Evolutionary conservation across 305 asterid genomes (phyloP), one percentile per base, ranked within the genome.

Genomic region (Solanum hybrid): DNA sequence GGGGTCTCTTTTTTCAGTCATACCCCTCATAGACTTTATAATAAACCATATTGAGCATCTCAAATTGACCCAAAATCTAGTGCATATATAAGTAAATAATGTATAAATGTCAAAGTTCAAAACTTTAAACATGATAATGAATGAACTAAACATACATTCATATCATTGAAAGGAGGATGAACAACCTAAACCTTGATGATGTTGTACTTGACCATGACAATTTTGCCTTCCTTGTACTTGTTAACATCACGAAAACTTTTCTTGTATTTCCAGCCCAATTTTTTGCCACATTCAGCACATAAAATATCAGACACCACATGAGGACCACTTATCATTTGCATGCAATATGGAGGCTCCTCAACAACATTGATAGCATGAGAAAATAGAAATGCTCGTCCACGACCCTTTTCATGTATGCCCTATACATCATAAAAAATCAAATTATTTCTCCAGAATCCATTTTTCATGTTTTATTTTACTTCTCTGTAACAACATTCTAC

Each of bases 221-320:
- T 61, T 89, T 89, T 90, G 7, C 89, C 91, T 29, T 75, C 83
- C 39, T 89, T 90, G 78, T 20, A 89, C 88, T n/a, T n/a, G 15
- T 88, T 68, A 4, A 1, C 17, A 0, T 57, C 39, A 31, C 31
- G 12, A 20, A 75, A 76, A 4, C 27, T 36, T 7, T 14, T 6
- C 32, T 9, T 26, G 34, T 90, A 83, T 57, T 89, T 89, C 88
- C 89, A 89, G 15, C 91, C 91, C 79, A 91, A 57, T 14, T 1
- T 17, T 17, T 77, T 79, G n/a, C 57, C 84, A 31, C 92, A 85
- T n/a, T 91, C 91, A 34, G 88, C 87, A 86, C 92, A 90, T 5
- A 24, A 65, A 5, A 90, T 88, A n/a, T 84, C 45, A 39, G 89
- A 45, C 24, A 89, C 80, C 87, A 29, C n/a, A 86, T 84, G 83